Evolutionary conservation across 805 yeast species (phyloP).

Genomic region (Cyberlindnera veronae): DNA sequence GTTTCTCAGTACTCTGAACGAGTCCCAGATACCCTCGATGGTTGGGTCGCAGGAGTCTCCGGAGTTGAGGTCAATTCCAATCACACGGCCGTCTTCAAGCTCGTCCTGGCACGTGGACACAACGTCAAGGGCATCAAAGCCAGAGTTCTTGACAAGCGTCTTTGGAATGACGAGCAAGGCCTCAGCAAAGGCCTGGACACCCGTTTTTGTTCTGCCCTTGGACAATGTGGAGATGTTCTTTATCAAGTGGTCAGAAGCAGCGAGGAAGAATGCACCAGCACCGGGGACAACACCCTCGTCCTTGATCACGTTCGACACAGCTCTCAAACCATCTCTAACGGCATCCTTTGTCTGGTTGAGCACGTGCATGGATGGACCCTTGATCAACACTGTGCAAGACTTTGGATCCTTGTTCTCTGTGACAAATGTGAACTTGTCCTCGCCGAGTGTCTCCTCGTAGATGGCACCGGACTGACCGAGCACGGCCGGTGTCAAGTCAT

Average conservation of each 20-base stretch:
- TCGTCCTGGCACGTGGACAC: conserved; percentile 88
- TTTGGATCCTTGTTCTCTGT: conserved; percentile 89
- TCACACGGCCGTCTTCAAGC: conserved; percentile 71
- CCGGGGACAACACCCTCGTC: conserved; percentile 91
- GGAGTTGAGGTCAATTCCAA: conserved; percentile 84
- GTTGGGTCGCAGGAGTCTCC: conserved; percentile 97
- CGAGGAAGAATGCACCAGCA: conserved; percentile 92
- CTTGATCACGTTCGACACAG: conserved; percentile 86
- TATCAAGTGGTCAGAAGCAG: conserved; percentile 67
- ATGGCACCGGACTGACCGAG: conserved; percentile 89
- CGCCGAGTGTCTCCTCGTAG: conserved; percentile 91
- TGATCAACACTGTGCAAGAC: conserved; percentile 85
- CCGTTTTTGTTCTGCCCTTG: conserved; percentile 85
- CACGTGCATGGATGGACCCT: conserved; percentile 88
- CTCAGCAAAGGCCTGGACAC: conserved; percentile 91
- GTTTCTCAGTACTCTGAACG: conserved; percentile 89
- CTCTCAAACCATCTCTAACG: conserved; percentile 92
- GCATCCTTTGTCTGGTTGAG: conserved; percentile 95
- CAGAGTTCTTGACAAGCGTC: conserved; percentile 88
- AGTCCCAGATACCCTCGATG: conserved; percentile 94
- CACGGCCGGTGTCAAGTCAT: conserved; percentile 74
- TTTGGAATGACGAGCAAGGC: conserved; percentile 89
- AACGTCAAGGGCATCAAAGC: conserved; percentile 88
- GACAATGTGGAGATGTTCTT: conserved; percentile 50
- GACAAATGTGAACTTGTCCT: conserved; percentile 94